Conservation (phyloP, 1,139 yeast species). For the Nadsonia starkeyi-henricii region DNA sequence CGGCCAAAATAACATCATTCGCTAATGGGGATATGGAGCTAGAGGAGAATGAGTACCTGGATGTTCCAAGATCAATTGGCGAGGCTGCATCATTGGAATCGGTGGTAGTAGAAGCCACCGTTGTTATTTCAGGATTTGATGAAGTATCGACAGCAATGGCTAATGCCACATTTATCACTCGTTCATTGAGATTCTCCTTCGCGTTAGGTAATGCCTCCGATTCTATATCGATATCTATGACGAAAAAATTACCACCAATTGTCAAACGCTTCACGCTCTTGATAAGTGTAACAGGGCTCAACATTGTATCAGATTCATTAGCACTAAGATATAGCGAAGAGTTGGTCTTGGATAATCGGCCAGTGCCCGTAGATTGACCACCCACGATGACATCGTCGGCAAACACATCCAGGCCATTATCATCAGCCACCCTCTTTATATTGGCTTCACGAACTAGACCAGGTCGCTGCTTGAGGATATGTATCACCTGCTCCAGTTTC, state of each 20-base stretch:
- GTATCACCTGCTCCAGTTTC: background rate
- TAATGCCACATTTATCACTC: background rate
- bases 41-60: background rate
- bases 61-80: background rate
- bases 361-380: background rate
- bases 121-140: background rate
- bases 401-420: background rate
- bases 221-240: background rate
- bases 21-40: background rate
- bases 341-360: background rate
- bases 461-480: background rate
- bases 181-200: background rate
- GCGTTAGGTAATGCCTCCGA: background rate
- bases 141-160: background rate
- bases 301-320: background rate
- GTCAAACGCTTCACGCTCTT: background rate
- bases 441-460: background rate
- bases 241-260: background rate
- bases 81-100: background rate
- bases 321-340: background rate
- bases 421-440: background rate
- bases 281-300: background rate
- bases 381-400: background rate
- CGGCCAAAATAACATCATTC: background rate
- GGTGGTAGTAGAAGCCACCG: too few species aligned